Evolutionary conservation across 345 rosid species (phyloP), one percentile per base, ranked within the genome.

Genomic region (Citrus hindsii): DNA sequence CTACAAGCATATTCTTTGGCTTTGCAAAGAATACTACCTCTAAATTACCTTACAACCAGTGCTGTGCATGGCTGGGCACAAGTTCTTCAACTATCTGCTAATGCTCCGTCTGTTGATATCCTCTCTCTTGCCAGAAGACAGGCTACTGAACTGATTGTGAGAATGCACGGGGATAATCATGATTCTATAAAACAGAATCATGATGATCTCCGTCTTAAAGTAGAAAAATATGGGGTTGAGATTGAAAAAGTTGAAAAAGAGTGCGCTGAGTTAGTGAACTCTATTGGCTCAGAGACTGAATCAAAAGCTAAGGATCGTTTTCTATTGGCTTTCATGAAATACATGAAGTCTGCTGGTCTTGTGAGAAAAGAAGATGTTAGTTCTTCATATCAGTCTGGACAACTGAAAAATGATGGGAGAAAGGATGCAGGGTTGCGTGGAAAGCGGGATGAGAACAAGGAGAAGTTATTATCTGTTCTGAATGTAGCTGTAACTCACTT

Each of bases 41-140:
- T 92, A 69, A 94, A 88, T 84, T 92, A 94, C 82, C 90, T 89
- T 73, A 86, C 93, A 55, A 91, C 93, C 59, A 90, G 94, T 82
- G 77, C 80, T 22, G 87, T 94, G 67, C 92, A 90, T 81, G 92
- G 92, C 71, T 94, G 98, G 98, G 85, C 89, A 71, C 92, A 92
- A 71, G 89, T 91, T 71, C 85, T 91, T 83, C 96, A 92, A 76
- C 83, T 89, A 70, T 88, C 94, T 79, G 92, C 92, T 9, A 88
- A 87, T 87, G 86, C 93, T 80, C 85, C 80, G 77, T 90, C 95
- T 79, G 79, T 87, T 76, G 97, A 92, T 81, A 76, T 89, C 65
- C 84, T 94, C 77, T 88, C 94, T 73, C 81, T 88, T 77, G 92
- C 91, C 35, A 83, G 91, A 82, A 90, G 90, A 81, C 97, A 88